Base-by-base conservation (phyloP, 495 filamentous ascomycete species). In the Podospora australis region DNA sequence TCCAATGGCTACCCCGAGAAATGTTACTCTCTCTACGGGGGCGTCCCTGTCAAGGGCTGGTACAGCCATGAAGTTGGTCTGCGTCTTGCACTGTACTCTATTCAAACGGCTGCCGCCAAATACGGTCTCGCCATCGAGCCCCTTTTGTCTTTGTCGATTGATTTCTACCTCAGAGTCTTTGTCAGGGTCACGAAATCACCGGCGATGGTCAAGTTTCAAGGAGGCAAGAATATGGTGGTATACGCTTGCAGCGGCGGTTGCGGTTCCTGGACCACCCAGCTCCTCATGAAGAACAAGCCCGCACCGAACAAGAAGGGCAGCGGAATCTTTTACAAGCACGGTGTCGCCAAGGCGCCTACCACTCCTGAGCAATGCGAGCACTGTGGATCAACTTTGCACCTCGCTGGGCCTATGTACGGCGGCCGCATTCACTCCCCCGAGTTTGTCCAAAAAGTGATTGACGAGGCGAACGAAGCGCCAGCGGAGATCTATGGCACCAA, bases 51-150 rank as follows among this genome's bases (percentile, higher is more conserved):
- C 23, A 96, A 92, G 66, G 89, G 88, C 2, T 66, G 74, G 24
- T 84, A 86, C 57, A 88, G 80, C 16, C 94, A 97, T 56, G 92
- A 99, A 70, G 90, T 78, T 24, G 94, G 94, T 1, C 65, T 99
- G 13, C 82, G 92, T 6, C 72, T 97, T 4, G 86, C 97, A 38
- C 65, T 97, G 14, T 79, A 96, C 56, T 71, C 80, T 11, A 76
- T 96, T 32, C 86, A 90, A 14, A 77, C 81, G 4, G 70, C 85
- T 7, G 92, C 89, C 16, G 86, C 83, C 6, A 82, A 81, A 49
- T 95, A 97, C 52, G 92, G 92, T n/a, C 66, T 92, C 6, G 78
- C 87, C 3, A 88, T 96, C 47, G 92, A 99, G 62, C 92, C 92
- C 0, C 72, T 96, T 1, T 74, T 99, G 11, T 95, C 88, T 13